These are phyloP conservation scores for Lipomyces kockii DNA, from an alignment of 805 yeast genomes.

Conservation along the genomic window DNA sequence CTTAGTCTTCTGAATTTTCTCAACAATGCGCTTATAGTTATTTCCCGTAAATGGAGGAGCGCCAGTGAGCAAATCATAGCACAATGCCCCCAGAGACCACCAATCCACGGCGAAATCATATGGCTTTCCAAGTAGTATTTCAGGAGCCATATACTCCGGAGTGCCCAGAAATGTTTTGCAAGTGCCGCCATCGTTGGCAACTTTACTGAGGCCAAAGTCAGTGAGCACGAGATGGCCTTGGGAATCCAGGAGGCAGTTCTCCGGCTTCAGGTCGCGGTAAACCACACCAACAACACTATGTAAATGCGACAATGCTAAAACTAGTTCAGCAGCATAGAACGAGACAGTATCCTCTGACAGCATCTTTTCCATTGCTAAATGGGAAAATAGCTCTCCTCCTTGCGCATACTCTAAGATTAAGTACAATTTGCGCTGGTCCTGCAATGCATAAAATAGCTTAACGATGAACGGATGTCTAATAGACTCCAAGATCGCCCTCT, in stretches of 20 bases:
- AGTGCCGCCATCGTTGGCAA: constrained; percentile 49
- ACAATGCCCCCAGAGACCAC: constrained; percentile 88
- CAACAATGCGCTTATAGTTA: constrained; percentile 73
- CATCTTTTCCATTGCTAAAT: constrained; percentile 56
- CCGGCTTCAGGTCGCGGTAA: constrained; percentile 88
- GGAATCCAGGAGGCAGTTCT: constrained; percentile 77
- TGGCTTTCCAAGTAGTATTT: constrained; percentile 73
- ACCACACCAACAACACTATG: constrained; percentile 76
- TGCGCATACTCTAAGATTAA: constrained; percentile 78
- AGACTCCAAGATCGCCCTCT: constrained; percentile 70
- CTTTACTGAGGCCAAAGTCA: constrained; percentile 76
- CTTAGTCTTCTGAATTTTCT: constrained; percentile 69
- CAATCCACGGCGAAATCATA: constrained; percentile 85
- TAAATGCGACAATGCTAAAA: constrained; percentile 73
- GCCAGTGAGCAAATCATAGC: constrained; percentile 80
- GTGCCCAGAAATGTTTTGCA: constrained; percentile 72
- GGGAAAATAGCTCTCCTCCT: constrained; percentile 84
- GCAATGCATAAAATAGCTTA: constrained; percentile 79
- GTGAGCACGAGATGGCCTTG: constrained; percentile 82
- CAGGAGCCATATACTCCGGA: constrained; percentile 90
- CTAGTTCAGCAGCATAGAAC: constrained; percentile 79
- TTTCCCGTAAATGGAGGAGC: constrained; percentile 88
- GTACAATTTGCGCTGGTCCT: constrained; percentile 76
- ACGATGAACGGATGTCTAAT: constrained; percentile 83
- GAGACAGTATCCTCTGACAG: constrained; percentile 64